phyloP scores from a whole-genome alignment of 768 basidiomycete genomes.

The Suillus spraguei region DNA sequence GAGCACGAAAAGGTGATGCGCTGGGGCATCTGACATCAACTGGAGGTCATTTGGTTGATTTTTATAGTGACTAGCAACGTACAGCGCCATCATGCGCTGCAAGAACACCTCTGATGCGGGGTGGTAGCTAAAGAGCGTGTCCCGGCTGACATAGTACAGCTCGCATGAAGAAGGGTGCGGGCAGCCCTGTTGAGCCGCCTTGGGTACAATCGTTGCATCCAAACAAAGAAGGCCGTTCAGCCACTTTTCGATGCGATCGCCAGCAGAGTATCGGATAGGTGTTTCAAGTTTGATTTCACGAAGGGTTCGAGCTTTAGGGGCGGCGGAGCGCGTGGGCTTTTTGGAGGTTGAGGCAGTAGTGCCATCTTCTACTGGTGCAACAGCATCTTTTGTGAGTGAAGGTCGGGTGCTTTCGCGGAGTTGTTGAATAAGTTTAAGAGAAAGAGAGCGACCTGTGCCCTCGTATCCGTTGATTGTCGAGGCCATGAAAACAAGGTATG shows the following conservation, averaged over 20 bases:
- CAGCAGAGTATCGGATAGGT: constrained; percentile 88
- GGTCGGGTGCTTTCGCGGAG: constrained; percentile 89
- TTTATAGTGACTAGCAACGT: constrained; percentile 98
- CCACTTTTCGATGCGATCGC: constrained; percentile 94
- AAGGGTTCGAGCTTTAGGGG: constrained; percentile 68
- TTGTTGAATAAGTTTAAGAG: constrained; percentile 96
- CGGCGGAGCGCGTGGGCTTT: constrained; percentile 56
- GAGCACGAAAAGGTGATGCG: constrained; percentile 95
- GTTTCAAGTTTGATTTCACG: constrained; percentile 94
- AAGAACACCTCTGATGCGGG: constrained; percentile 97
- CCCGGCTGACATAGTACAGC: constrained; percentile 92
- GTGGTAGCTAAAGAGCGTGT: constrained; percentile 96
- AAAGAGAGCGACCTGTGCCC: constrained; percentile 98
- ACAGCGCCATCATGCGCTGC: constrained; percentile 97
- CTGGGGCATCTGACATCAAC: constrained; percentile 94
- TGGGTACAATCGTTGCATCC: constrained; percentile 71
- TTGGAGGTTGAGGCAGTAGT: constrained; percentile 46
- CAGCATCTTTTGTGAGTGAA: constrained; percentile 66
- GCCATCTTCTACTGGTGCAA: constrained; percentile 42
- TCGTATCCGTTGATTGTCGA: constrained; percentile 99
- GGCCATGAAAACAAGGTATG: constrained; percentile 97
- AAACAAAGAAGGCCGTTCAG: constrained; percentile 88
- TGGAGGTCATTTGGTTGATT: constrained; percentile 99
- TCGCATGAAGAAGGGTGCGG: constrained; percentile 95
- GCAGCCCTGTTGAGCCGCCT: constrained; percentile 66